Evolutionary conservation across 1,284 basidiomycete genomes (phyloP).

Genomic region (Wallemia ichthyophaga): DNA sequence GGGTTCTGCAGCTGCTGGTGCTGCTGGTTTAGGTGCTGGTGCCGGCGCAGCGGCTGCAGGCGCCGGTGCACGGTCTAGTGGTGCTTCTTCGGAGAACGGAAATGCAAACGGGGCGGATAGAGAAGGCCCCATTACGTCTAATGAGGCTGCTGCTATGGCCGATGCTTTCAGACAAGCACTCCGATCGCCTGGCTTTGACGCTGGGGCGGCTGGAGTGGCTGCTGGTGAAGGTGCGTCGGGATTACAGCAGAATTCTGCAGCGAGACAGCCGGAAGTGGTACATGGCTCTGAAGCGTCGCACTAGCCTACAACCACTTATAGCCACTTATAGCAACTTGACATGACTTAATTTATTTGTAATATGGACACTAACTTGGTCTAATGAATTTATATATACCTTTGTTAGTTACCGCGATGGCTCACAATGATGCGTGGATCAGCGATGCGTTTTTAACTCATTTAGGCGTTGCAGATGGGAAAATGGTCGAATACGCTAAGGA

Average conservation of each 20-base stretch:
- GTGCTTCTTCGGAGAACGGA: neutral
- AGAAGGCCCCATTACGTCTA: neutral
- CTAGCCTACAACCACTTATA: neutral
- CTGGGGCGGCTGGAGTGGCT: neutral
- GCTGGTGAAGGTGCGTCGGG: neutral
- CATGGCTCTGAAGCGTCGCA: neutral
- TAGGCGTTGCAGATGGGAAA: neutral
- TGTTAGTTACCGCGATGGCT: neutral
- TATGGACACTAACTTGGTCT: neutral
- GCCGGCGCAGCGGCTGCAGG: neutral
- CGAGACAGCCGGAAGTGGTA: neutral
- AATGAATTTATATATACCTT: neutral
- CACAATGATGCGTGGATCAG: neutral
- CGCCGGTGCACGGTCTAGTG: neutral
- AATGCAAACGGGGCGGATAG: too few species aligned
- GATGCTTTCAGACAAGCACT: neutral
- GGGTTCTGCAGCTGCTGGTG: neutral
- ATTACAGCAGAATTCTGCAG: neutral
- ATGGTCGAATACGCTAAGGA: slow-evolving; percentile 1
- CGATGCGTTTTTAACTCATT: neutral
- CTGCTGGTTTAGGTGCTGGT: neutral
- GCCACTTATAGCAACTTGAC: too few species aligned
- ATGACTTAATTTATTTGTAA: neutral
- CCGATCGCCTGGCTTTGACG: neutral
- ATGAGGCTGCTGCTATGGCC: neutral